Conservation (phyloP, 768 basidiomycete species). For the Postia placenta region DNA sequence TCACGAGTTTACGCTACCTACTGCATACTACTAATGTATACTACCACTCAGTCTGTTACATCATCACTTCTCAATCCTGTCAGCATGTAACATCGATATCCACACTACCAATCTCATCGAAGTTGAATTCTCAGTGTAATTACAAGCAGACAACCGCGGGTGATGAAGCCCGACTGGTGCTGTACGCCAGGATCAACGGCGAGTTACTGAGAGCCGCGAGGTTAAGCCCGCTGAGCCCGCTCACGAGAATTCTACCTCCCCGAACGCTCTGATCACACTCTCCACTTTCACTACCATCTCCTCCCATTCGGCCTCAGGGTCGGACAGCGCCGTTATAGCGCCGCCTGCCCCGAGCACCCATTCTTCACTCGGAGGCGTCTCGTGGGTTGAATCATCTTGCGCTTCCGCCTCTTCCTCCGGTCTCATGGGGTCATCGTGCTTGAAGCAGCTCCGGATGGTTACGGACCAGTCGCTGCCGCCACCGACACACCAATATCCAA, state of each 20-base stretch:
- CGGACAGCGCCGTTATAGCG: conserved; percentile 90
- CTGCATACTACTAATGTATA: too few relatives aligned
- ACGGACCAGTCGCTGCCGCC: conserved; percentile 92
- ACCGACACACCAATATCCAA: conserved; percentile 88
- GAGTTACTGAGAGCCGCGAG: not conserved
- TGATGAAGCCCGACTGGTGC: conserved; percentile 10
- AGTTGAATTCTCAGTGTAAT: conserved; percentile 5
- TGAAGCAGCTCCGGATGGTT: conserved; percentile 89
- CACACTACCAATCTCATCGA: too few relatives aligned
- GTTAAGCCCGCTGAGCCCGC: not conserved
- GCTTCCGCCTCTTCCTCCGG: conserved; percentile 1
- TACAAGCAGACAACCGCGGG: conserved; percentile 1
- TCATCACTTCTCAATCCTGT: too few relatives aligned
- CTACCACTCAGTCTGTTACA: too few relatives aligned
- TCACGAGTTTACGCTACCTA: too few relatives aligned
- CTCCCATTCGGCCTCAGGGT: conserved; percentile 86
- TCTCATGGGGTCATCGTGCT: conserved; percentile 39
- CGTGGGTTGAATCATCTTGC: not conserved
- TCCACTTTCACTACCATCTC: conserved; percentile 87
- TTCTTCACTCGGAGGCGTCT: conserved; percentile 32
- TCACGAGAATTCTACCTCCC: conserved; percentile 1
- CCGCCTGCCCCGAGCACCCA: conserved; percentile 92
- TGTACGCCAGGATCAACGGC: not conserved
- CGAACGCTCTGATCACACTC: conserved; percentile 67
- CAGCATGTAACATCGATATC: too few relatives aligned